Base-by-base conservation (phyloP, 192 early-diverging fungal genomes). In the Umbelopsis sp. region DNA sequence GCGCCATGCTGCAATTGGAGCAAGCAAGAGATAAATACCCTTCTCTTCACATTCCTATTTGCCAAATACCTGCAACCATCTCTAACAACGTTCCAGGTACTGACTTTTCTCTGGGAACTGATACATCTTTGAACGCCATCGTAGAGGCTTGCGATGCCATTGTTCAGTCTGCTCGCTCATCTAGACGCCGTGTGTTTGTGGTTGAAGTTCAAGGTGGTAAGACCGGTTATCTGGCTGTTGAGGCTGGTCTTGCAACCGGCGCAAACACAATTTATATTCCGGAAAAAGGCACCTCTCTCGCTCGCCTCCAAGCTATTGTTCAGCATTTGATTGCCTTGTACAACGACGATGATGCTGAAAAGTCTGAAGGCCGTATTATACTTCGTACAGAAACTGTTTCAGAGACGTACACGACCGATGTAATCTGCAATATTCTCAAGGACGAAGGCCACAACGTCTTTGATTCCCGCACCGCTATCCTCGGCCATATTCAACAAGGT, bases 1-100 rank as follows among this genome's bases (percentile, higher is more conserved):
- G 91, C 17, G 82, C 92, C 1, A 82, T 94, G 50, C 71, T 94
- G 16, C 83, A 88, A 56, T 80, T 98, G 76, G 85, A 89, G 67
- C 80, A 87, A 26, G 88, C 87, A 59, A 85, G 97, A 50, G n/a
- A 74, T 2, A 79, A 91, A 71, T 98, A 95, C 78, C 97, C 97
- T 45, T 92, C 94, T 2, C 91, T 98, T 74, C 93, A 92, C 74
- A 98, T 98, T 74, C 97, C 97, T 1, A 94, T 97, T 83, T 86
- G 91, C 21, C 86, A 92, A 56, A 84, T 98, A 5, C 96, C 97
- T 9, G 97, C 97, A 29, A 98, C 97, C 0, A 90, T 98, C 66
- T 94, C 92, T 34, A 98, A 98, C 84, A 98, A 98, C 75, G 96
- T 98, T 22, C 97, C 97, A 3, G 97, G 96, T 5, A 97, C 97